Evolutionary conservation across 169 alveolate species (phyloP).

Genomic region (Plasmodium falciparum): DNA sequence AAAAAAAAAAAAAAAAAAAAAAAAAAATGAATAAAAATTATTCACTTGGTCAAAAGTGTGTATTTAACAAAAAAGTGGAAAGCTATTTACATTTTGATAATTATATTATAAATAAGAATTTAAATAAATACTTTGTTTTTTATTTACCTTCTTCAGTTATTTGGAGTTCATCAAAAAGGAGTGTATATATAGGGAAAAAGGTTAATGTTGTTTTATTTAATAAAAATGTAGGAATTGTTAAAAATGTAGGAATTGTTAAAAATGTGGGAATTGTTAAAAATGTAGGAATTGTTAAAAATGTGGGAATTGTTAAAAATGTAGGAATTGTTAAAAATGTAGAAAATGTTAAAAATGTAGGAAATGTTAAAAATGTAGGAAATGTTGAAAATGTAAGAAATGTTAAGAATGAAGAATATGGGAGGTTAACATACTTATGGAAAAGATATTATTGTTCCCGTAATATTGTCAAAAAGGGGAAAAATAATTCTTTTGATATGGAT

Average conservation of each 20-base stretch:
- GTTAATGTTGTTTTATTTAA: neutral
- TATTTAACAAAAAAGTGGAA: too few relatives aligned
- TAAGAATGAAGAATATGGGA: neutral
- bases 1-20: neutral
- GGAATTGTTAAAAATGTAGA: too few relatives aligned
- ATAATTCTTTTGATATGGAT: neutral
- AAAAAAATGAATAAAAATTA: neutral
- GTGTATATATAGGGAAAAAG: neutral
- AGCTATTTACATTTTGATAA: neutral
- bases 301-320: too few relatives aligned
- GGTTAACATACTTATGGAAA: conserved; percentile 11
- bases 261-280: too few relatives aligned
- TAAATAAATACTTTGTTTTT: neutral
- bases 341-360: neutral
- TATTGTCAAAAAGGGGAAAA: neutral
- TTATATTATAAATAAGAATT: neutral
- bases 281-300: too few relatives aligned
- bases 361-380: neutral
- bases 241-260: neutral
- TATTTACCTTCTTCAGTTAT: neutral
- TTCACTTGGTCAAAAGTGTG: neutral
- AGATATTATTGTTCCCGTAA: neutral
- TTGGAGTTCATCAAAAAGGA: neutral
- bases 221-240: neutral
- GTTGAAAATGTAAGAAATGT: neutral